Evolutionary conservation across 2,329 filamentous ascomycete genomes (phyloP).

Genomic region (Huntiella abstrusa): DNA sequence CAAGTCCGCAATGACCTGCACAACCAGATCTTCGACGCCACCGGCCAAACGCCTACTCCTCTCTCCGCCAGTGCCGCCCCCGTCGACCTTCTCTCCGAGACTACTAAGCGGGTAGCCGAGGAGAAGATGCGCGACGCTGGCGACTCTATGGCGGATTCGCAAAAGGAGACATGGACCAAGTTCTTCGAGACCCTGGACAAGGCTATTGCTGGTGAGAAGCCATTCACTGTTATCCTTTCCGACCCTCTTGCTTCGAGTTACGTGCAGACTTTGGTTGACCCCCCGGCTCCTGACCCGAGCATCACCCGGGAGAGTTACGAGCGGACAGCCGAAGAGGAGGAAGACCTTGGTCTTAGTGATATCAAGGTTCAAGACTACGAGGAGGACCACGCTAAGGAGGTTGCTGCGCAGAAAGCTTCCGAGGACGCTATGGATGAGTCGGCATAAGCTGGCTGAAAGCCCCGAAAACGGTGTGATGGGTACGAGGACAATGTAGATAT

Average conservation of each 20-base stretch:
- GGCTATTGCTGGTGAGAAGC: slow-evolving; percentile 61
- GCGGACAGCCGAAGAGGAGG: slow-evolving; percentile 78
- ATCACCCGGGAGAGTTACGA: slow-evolving; percentile 69
- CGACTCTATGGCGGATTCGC: slow-evolving; percentile 51
- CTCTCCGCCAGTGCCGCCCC: slow-evolving; percentile 2
- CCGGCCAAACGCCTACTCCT: slow-evolving; percentile 14
- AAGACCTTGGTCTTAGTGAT: slow-evolving; percentile 74
- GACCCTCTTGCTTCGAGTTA: slow-evolving; percentile 89
- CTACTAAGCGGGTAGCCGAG: slow-evolving; percentile 33
- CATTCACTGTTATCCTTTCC: slow-evolving; percentile 66
- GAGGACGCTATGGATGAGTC: slow-evolving; percentile 14
- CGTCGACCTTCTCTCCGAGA: not conserved
- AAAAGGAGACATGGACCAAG: slow-evolving; percentile 53
- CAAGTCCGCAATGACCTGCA: slow-evolving; percentile 83
- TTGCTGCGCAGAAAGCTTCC: slow-evolving; percentile 24
- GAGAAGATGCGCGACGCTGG: slow-evolving; percentile 35
- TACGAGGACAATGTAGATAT: not conserved
- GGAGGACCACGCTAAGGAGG: slow-evolving; percentile 20
- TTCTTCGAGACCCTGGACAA: slow-evolving; percentile 65
- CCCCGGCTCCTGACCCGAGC: slow-evolving; percentile 51
- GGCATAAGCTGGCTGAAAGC: not conserved
- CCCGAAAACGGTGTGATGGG: not conserved
- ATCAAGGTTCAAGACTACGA: slow-evolving; percentile 80
- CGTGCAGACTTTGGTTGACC: slow-evolving; percentile 74
- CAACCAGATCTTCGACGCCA: slow-evolving; percentile 67